Base-by-base conservation (phyloP, 1,284 basidiomycete species). In the Fomitopsis palustris region DNA sequence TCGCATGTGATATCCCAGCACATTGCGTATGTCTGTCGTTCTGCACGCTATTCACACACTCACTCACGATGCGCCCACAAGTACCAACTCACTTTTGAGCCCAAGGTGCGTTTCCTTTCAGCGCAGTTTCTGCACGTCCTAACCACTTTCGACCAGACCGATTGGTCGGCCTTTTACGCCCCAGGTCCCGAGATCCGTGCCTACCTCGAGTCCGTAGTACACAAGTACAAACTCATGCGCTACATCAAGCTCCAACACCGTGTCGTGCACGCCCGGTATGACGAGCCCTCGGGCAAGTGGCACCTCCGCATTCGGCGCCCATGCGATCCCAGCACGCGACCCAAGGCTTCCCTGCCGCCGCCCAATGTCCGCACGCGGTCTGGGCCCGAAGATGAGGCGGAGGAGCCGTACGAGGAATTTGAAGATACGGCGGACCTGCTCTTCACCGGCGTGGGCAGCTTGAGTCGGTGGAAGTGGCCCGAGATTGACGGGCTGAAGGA, bases 81-180 rank as follows among this genome's bases (percentile, higher is more conserved):
- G 82, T 87, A 86, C 65, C 83, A 84, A 68, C 73, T 81, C 17
- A 81, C 81, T 0, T 87, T 86, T 55, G 81, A 82, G 59, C 73
- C 75, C 17, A 85, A 85, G 62, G 82, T 71, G 45, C 75, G 62
- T 45, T 3, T 10, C 9, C 27, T n/a, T 7, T 37, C 12, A 29
- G 3, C 47, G 5, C 16, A 21, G 38, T 38, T 9, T 25, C 16
- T 35, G 39, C 33, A 4, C 33, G 19, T 27, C 35, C 35, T 37
- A 17, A 37, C 17, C 19, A 41, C 21, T 35, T 41, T 31, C 29
- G 39, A 27, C 16, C 35, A 85, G 81, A 77, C 76, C 14, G 74
- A 84, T 64, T 86, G 84, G 85, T 83, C 83, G 6, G 67, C 77
- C 14, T 86, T 85, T 69, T 87, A 84, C 61, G 78, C 84, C 1